Conservation (phyloP, 1,139 yeast species). For the Geotrichum candidum region DNA sequence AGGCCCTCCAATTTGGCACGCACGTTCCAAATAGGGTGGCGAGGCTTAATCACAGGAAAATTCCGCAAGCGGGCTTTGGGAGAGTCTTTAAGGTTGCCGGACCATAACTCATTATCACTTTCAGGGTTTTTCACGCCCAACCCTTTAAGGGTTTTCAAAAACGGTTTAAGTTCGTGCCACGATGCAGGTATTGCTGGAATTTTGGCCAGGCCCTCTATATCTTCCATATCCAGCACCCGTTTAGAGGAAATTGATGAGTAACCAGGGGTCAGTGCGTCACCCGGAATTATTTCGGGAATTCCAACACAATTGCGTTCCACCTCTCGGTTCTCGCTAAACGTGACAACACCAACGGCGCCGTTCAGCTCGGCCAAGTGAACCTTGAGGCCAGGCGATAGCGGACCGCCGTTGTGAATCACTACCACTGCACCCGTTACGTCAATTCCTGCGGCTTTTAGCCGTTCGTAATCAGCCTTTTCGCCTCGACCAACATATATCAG, state of each 20-base stretch:
- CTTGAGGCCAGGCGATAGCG: conserved; percentile 47
- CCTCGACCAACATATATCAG: conserved; percentile 65
- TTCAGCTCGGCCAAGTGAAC: conserved; percentile 45
- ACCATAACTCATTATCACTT: conserved; percentile 37
- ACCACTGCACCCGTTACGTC: conserved; percentile 40
- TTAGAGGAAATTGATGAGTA: conserved; percentile 48
- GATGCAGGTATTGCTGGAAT: conserved; percentile 77
- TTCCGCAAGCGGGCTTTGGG: conserved; percentile 40
- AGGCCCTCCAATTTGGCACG: conserved; percentile 72
- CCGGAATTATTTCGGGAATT: conserved; percentile 58
- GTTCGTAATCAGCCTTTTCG: conserved; percentile 48
- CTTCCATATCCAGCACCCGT: conserved; percentile 38
- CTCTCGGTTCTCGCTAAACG: conserved; percentile 45
- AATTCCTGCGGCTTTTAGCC: conserved; percentile 39
- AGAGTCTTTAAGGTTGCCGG: conserved; percentile 37
- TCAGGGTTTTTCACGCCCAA: conserved; percentile 41
- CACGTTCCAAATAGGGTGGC: conserved; percentile 73
- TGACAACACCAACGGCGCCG: conserved; percentile 52
- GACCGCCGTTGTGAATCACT: conserved; percentile 58
- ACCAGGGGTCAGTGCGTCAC: conserved; percentile 77
- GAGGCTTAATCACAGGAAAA: conserved; percentile 47
- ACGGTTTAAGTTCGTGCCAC: conserved; percentile 54
- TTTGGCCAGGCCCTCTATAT: conserved; percentile 54
- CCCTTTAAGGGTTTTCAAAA: conserved; percentile 45
- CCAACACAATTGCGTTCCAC: conserved; percentile 65